Evolutionary conservation across 2,329 filamentous ascomycete genomes (phyloP), one percentile per base, ranked within the genome.

Genomic region (Daldinia eschscholtzii): DNA sequence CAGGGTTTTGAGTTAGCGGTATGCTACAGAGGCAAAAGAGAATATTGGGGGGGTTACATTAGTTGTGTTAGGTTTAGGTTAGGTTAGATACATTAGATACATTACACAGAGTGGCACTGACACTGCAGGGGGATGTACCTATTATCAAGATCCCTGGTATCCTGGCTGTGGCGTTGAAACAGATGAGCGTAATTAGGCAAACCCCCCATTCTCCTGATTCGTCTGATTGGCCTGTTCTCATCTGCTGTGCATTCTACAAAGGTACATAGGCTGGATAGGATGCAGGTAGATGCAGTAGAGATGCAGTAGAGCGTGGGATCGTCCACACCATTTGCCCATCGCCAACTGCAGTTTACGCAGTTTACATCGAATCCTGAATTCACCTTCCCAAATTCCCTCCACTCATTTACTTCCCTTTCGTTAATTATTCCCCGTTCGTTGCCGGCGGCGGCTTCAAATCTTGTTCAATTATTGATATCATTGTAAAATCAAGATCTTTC

Each of bases 161-260:
- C 67, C 53, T 67, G 62, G 41, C 48, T 64, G 67, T 70, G 67
- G 67, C 67, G 61, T 61, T 67, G 64, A 70, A 67, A 67, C 64
- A 48, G 57, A 60, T 61, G 52, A 50, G 55, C 39, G 41, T 13
- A 65, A 58, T 44, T 28, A 46, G 39, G 44, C 41, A 52, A 61
- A 59, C 18, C 37, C 64, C 64, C 55, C 60, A 53, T 57, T 50
- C 44, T 39, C 10, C n/a, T 10, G 13, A 33, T 39, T 10, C 23
- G 59, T 53, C 35, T 56, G 23, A 61, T 59, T 59, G 57, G 57
- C 3, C 46, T 1, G 18, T 37, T 28, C 15, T n/a, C 15, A 30
- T 30, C 23, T 52, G 46, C 15, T 52, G 37, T 58, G 15, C 10
- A 23, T 23, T 30, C 9, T 56, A 35, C 50, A 57, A 15, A 42